Conservation (phyloP, 306 rosid species). For the Corylus americana region DNA sequence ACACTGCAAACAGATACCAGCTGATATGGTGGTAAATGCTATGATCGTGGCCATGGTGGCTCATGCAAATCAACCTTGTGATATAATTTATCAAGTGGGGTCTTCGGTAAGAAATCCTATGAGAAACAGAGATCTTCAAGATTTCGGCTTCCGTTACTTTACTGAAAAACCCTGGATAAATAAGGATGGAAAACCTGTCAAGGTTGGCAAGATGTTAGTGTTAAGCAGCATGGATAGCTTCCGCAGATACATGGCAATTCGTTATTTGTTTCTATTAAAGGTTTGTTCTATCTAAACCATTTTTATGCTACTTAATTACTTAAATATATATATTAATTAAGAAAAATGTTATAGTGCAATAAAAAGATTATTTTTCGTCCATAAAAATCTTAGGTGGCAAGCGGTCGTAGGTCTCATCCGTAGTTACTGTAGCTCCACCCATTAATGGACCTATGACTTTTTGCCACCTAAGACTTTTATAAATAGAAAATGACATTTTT, state of each 20-base stretch:
- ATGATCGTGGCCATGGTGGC: conserved; percentile 59
- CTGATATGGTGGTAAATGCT: conserved; percentile 83
- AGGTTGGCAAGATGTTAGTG: conserved; percentile 46
- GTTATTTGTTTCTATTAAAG: conserved; percentile 62
- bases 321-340: too few species aligned
- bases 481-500: too few species aligned
- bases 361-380: too few species aligned
- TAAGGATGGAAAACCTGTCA: conserved; percentile 61
- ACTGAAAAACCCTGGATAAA: conserved; percentile 64
- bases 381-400: too few species aligned
- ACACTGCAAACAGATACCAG: conserved; percentile 57
- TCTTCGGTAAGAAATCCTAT: conserved; percentile 58
- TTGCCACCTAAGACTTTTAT: too few species aligned
- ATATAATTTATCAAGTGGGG: conserved; percentile 66
- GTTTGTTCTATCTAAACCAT: conserved; percentile 24
- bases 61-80: conserved; percentile 44
- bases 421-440: too few species aligned
- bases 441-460: too few species aligned
- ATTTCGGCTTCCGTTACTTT: conserved; percentile 50
- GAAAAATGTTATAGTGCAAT: too few species aligned
- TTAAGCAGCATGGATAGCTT: conserved; percentile 64
- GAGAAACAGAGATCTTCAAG: conserved; percentile 38
- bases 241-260: conserved; percentile 64
- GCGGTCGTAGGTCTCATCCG: too few species aligned
- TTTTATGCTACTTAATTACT: background rate